Percentiles rank a stretch among this genome's conserved stretches.
Conservation (phyloP, 768 basidiomycete species). For the Phlegmacium glaucopus region DNA sequence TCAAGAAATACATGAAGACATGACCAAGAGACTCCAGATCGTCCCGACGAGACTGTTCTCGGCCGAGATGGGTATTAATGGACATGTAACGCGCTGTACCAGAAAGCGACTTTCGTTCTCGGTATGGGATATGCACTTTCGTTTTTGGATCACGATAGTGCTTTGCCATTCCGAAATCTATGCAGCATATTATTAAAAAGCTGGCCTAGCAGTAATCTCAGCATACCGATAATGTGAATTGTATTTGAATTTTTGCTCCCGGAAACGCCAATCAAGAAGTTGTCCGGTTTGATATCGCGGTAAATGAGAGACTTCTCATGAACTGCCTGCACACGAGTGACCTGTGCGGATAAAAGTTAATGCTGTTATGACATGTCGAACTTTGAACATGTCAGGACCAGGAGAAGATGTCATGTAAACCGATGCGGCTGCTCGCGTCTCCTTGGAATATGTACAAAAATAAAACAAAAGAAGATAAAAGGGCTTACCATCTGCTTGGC, state of each 20-base stretch:
- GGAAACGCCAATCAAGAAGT: slow-evolving; percentile 95
- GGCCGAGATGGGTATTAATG: slow-evolving; percentile 97
- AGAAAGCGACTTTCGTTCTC: slow-evolving; percentile 94
- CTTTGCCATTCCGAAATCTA: slow-evolving; percentile 99
- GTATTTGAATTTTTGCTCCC: slow-evolving; percentile 87
- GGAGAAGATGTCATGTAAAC: neutral
- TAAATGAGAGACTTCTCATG: slow-evolving; percentile 99
- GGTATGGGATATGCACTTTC: slow-evolving; percentile 97
- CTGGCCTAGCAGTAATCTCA: neutral
- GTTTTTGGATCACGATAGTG: slow-evolving; percentile 98
- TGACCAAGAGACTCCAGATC: slow-evolving; percentile 97
- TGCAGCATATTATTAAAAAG: slow-evolving; percentile 1
- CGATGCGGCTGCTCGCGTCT: neutral
- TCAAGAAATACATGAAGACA: slow-evolving; percentile 99
- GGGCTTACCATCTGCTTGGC: slow-evolving; percentile 94
- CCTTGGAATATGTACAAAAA: neutral
- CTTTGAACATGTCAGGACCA: too few species aligned
- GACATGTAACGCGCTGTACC: slow-evolving; percentile 99
- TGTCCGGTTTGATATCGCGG: slow-evolving; percentile 99
- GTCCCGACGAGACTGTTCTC: slow-evolving; percentile 92
- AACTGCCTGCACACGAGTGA: slow-evolving; percentile 94
- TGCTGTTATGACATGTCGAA: too few species aligned
- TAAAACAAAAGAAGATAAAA: slow-evolving; percentile 4
- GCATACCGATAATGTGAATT: slow-evolving; percentile 83
- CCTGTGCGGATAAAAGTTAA: slow-evolving; percentile 39